Conservation (phyloP, 2,329 filamentous ascomycete genomes). For the Calonectria honghensis region DNA sequence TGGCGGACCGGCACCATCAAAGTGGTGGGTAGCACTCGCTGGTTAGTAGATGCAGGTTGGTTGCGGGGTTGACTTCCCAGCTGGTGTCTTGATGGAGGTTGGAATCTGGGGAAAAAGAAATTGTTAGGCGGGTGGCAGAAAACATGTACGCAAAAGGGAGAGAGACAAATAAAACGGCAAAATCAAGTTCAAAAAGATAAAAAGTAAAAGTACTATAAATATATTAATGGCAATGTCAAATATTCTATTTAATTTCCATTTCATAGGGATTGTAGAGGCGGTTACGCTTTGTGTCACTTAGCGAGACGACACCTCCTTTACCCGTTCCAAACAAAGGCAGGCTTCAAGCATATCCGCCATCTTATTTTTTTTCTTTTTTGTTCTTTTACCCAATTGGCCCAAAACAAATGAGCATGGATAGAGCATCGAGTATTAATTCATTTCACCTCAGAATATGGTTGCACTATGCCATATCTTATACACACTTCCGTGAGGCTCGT, state of each 20-base stretch:
- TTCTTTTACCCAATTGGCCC: background rate
- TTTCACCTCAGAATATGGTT: background rate
- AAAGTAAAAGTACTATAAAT: background rate
- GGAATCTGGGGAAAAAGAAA: constrained; percentile 31
- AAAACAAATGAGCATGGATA: background rate
- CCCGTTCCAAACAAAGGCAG: background rate
- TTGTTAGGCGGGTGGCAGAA: background rate
- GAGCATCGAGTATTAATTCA: background rate
- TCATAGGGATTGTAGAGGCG: background rate
- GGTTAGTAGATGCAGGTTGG: constrained; percentile 7
- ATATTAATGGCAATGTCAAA: background rate
- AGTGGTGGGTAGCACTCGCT: constrained; percentile 43
- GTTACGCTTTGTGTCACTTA: background rate
- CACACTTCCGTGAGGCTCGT: background rate
- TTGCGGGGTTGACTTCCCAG: constrained; percentile 19
- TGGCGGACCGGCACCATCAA: constrained; percentile 44
- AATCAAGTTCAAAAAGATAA: background rate
- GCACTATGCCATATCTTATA: background rate
- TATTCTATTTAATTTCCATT: background rate
- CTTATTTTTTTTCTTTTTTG: background rate
- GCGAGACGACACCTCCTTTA: background rate
- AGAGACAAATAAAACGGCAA: background rate
- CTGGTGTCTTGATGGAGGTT: background rate
- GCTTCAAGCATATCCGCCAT: background rate
- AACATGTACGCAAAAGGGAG: background rate